Percentiles rank a stretch among this genome's conserved stretches.
Evolutionary conservation across 495 filamentous ascomycete genomes (phyloP).

Genomic region (Arthonia radiata): DNA sequence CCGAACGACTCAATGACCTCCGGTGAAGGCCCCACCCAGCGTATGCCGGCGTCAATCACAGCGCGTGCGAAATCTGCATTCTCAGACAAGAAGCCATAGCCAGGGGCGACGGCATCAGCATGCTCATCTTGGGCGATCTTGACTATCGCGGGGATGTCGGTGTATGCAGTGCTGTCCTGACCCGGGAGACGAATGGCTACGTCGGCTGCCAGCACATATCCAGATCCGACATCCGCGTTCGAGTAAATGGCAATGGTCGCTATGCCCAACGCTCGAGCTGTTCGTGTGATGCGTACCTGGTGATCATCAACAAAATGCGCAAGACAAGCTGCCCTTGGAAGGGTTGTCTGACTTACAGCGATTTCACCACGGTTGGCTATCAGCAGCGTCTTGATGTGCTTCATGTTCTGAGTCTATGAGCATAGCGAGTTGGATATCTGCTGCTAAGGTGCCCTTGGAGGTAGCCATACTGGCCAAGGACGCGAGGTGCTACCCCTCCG

Average conservation of each 20-base stretch:
- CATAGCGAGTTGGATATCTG: no score
- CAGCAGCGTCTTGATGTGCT: constrained; percentile 16
- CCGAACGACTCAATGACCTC: constrained; percentile 29
- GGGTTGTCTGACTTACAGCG: constrained; percentile 23
- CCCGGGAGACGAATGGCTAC: constrained; percentile 23
- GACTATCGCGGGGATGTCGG: constrained; percentile 23
- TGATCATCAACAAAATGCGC: constrained; percentile 4
- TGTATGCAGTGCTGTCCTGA: constrained; percentile 19
- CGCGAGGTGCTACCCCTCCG: no score
- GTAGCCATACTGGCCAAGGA: no score
- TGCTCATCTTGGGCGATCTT: constrained; percentile 18
- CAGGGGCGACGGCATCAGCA: constrained; percentile 26
- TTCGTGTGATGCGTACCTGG: constrained; percentile 10
- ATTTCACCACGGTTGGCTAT: constrained; percentile 34
- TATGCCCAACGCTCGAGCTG: constrained; percentile 13
- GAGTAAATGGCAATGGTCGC: constrained; percentile 29
- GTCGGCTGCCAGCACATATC: constrained; percentile 28
- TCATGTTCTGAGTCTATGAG: no score
- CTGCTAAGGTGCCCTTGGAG: no score
- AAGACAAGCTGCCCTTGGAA: no score
- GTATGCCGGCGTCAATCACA: constrained; percentile 22
- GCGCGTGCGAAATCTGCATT: constrained; percentile 29
- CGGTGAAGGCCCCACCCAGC: constrained; percentile 27
- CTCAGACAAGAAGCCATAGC: constrained; percentile 34
- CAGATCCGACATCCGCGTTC: constrained; percentile 25